Percentiles rank a stretch among this genome's conserved stretches.
Conservation (phyloP, 2,329 filamentous ascomycete species). For the Thielaviopsis ethacetica region DNA sequence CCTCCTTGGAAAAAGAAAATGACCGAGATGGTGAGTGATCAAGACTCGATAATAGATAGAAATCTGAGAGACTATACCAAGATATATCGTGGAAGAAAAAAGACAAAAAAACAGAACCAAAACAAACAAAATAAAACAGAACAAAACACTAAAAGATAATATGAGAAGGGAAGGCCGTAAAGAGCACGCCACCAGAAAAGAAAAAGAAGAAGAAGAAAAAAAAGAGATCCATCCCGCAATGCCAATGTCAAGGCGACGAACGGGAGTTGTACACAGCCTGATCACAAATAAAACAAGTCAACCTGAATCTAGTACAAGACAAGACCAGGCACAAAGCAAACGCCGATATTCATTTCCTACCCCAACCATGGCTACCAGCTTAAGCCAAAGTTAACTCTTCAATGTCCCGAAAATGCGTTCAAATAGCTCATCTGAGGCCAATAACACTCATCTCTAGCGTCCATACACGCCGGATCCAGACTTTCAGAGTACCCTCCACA, state of each 20-base stretch:
- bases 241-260: neutral
- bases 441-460: constrained; percentile 97
- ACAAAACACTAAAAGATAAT: neutral
- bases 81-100: neutral
- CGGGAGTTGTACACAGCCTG: neutral
- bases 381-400: neutral
- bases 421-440: constrained; percentile 46
- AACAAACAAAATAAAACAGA: neutral
- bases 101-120: neutral
- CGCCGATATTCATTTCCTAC: neutral
- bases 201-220: constrained; percentile 10
- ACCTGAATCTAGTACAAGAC: neutral
- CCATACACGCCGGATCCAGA: constrained; percentile 97
- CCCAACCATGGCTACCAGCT: neutral
- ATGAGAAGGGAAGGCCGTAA: constrained; percentile 5
- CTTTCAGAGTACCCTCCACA: constrained; percentile 80
- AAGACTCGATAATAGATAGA: neutral
- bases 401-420: neutral
- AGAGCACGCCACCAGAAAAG: constrained; percentile 7
- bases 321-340: neutral
- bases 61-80: neutral
- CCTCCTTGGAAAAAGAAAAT: neutral
- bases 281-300: neutral
- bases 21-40: neutral
- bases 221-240: neutral